Conservation (phyloP, 176 grass and related monocot species). For the Otatea glauca region DNA sequence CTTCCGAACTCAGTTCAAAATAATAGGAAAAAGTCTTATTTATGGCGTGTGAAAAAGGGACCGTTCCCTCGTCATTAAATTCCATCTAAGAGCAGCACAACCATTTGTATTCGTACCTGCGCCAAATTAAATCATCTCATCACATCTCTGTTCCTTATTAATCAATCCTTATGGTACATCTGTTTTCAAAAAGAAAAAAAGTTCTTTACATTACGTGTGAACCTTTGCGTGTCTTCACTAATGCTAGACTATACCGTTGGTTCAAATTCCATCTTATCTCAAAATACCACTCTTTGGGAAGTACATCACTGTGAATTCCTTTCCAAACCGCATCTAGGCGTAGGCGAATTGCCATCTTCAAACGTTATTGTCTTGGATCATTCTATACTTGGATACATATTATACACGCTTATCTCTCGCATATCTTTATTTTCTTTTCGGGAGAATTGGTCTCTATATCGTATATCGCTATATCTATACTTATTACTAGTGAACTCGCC, state of each 20-base stretch:
- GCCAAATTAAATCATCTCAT: background rate
- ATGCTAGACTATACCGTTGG: too few relatives aligned
- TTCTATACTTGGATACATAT: too few relatives aligned
- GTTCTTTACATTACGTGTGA: too few relatives aligned
- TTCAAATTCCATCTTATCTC: too few relatives aligned
- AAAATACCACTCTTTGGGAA: too few relatives aligned
- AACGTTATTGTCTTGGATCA: too few relatives aligned
- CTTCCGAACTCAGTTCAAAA: background rate
- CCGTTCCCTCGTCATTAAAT: background rate
- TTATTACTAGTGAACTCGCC: constrained; percentile 5
- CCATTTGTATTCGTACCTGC: background rate
- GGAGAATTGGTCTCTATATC: background rate
- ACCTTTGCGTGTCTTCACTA: too few relatives aligned
- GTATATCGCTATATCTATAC: background rate
- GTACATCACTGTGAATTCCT: too few relatives aligned
- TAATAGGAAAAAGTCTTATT: background rate
- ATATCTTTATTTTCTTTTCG: background rate
- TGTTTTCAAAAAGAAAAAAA: background rate
- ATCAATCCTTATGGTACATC: background rate
- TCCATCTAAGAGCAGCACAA: background rate
- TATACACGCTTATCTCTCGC: too few relatives aligned
- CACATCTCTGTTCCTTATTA: background rate
- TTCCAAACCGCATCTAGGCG: too few relatives aligned
- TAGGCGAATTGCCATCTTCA: too few relatives aligned
- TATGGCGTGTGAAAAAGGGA: background rate